phyloP scores from a whole-genome alignment of 257 asterid species.

The Verbena officinalis region DNA sequence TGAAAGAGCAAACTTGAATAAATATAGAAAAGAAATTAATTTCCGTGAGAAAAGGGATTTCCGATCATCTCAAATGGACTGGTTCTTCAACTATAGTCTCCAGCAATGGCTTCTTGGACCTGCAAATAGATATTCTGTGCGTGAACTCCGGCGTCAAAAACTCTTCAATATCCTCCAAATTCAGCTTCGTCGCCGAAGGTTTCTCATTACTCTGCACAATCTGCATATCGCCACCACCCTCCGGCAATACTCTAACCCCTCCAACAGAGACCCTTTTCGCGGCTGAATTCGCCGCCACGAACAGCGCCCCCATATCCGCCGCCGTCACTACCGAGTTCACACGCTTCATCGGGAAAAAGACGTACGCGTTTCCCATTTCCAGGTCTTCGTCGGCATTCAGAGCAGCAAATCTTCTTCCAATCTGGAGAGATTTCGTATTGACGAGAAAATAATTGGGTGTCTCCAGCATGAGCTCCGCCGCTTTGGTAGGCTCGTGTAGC shows the following conservation, averaged over 20 bases:
- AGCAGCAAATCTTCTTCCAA: slow-evolving; percentile 71
- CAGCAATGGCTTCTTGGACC: slow-evolving; percentile 88
- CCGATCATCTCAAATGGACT: slow-evolving; percentile 32
- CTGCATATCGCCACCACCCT: slow-evolving; percentile 31
- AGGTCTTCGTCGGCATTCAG: slow-evolving; percentile 86
- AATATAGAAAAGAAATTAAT: neutral
- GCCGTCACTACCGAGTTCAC: slow-evolving; percentile 61
- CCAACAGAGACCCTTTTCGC: slow-evolving; percentile 50
- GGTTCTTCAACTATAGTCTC: slow-evolving; percentile 86
- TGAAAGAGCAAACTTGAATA: slow-evolving; percentile 34
- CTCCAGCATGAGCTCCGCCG: slow-evolving; percentile 66
- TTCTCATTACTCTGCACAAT: slow-evolving; percentile 22
- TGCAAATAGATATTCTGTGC: slow-evolving; percentile 57
- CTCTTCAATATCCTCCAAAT: slow-evolving; percentile 67
- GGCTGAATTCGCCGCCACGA: slow-evolving; percentile 60
- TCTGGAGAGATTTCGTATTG: slow-evolving; percentile 57
- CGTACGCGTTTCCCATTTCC: slow-evolving; percentile 65
- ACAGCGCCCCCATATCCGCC: slow-evolving; percentile 70
- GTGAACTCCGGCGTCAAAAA: slow-evolving; percentile 53
- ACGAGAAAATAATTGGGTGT: slow-evolving; percentile 62
- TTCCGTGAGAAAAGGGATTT: neutral
- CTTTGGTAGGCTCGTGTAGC: slow-evolving; percentile 40
- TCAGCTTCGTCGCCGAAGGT: slow-evolving; percentile 45
- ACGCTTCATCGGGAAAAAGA: slow-evolving; percentile 72
- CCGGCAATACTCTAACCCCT: slow-evolving; percentile 60